phyloP scores from a whole-genome alignment of 2,329 filamentous ascomycete species.

The Colletotrichum sublineola region DNA sequence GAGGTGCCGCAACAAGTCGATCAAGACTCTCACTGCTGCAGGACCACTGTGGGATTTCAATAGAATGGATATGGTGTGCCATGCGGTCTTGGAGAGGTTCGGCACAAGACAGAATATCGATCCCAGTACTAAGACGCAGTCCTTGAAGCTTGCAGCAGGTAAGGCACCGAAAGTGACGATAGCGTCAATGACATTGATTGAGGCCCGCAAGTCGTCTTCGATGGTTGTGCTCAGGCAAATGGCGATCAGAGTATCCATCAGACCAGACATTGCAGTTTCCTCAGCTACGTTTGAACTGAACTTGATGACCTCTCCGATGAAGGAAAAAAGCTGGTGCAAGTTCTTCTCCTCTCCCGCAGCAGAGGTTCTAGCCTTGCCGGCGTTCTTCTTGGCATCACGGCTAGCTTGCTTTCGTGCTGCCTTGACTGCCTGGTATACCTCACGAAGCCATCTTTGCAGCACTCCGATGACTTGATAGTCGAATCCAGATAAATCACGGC shows the following conservation, averaged over 20 bases:
- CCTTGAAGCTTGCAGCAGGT: slow-evolving; percentile 71
- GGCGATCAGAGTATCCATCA: slow-evolving; percentile 73
- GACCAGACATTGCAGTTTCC: slow-evolving; percentile 69
- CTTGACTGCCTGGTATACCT: slow-evolving; percentile 67
- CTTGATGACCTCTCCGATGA: slow-evolving; percentile 77
- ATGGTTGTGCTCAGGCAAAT: slow-evolving; percentile 78
- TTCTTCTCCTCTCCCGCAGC: slow-evolving; percentile 70
- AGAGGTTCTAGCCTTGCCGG: slow-evolving; percentile 56
- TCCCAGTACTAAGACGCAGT: slow-evolving; percentile 78
- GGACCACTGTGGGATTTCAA: slow-evolving; percentile 82
- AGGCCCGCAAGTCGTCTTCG: slow-evolving; percentile 74
- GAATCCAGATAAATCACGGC: slow-evolving; percentile 74
- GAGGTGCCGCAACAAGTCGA: slow-evolving; percentile 71
- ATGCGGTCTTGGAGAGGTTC: slow-evolving; percentile 72
- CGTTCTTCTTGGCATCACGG: slow-evolving; percentile 54
- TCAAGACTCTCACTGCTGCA: slow-evolving; percentile 73
- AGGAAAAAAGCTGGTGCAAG: slow-evolving; percentile 73
- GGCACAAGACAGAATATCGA: slow-evolving; percentile 78
- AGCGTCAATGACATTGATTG: slow-evolving; percentile 76
- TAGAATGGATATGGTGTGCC: slow-evolving; percentile 78
- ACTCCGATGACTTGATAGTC: slow-evolving; percentile 76
- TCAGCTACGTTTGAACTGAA: slow-evolving; percentile 80
- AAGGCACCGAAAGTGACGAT: slow-evolving; percentile 81
- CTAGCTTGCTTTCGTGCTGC: slow-evolving; percentile 64
- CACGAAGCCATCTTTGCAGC: slow-evolving; percentile 71